Percentiles rank a stretch among this genome's conserved stretches.
These are phyloP conservation scores for Pulveroboletus sp. DNA, from an alignment of 768 basidiomycete species.

Conservation along the genomic window DNA sequence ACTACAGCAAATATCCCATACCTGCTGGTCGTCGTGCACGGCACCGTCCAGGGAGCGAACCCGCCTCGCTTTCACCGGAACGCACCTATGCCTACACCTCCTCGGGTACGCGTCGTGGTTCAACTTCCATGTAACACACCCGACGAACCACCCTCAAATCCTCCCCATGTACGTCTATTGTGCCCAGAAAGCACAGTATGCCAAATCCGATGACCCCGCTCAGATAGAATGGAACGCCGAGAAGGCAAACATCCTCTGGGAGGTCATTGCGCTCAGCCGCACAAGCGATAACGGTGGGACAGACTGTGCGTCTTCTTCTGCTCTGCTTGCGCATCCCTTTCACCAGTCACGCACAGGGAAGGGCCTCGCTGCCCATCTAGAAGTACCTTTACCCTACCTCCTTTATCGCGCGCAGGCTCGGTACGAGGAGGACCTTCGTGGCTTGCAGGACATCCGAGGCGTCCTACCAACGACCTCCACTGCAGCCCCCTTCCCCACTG, in stretches of 20 bases:
- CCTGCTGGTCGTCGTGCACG: neutral
- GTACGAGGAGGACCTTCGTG: slow-evolving; percentile 81
- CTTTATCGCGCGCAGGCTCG: slow-evolving; percentile 79
- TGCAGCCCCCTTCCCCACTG: slow-evolving; percentile 25
- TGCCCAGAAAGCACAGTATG: slow-evolving; percentile 2
- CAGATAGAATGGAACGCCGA: slow-evolving; percentile 84
- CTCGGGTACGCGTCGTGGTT: slow-evolving; percentile 65
- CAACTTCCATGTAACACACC: slow-evolving; percentile 76
- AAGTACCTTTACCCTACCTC: slow-evolving; percentile 80
- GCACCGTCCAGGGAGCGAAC: neutral
- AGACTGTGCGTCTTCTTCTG: slow-evolving; percentile 56
- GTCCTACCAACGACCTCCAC: slow-evolving; percentile 44
- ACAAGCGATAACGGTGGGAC: slow-evolving; percentile 67
- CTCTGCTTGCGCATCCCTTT: neutral
- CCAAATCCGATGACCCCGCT: slow-evolving; percentile 7
- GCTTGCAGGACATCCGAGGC: slow-evolving; percentile 66
- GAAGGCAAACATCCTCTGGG: slow-evolving; percentile 84
- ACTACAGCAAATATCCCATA: too few relatives aligned
- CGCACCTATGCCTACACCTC: slow-evolving; percentile 21
- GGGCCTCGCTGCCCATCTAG: slow-evolving; percentile 70
- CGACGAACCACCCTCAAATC: slow-evolving; percentile 60
- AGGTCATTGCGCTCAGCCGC: slow-evolving; percentile 76
- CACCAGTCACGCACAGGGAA: slow-evolving; percentile 53
- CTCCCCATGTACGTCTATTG: slow-evolving; percentile 53
- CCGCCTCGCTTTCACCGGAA: neutral